Evolutionary conservation across 345 rosid genomes (phyloP).

Genomic region (Salix suchowensis): DNA sequence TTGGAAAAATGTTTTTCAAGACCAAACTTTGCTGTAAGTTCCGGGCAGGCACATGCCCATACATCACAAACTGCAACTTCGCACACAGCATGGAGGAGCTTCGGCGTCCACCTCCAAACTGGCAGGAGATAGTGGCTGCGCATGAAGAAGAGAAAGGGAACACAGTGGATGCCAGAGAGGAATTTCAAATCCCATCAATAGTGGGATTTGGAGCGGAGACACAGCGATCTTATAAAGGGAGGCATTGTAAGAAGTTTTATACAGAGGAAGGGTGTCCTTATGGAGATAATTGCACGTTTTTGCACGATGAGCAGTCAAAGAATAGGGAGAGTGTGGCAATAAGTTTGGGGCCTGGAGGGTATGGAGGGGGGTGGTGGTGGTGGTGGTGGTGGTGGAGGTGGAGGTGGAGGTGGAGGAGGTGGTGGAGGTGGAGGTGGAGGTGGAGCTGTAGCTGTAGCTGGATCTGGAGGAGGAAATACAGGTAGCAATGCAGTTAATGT

Average conservation of each 20-base stretch:
- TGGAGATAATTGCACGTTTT: conserved; percentile 83
- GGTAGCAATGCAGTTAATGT: conserved; percentile 32
- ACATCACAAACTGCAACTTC: conserved; percentile 63
- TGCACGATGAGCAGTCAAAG: conserved; percentile 91
- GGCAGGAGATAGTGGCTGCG: conserved; percentile 74
- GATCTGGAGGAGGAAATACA: conserved; percentile 26
- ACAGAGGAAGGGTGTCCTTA: conserved; percentile 96
- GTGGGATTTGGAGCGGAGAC: conserved; percentile 48
- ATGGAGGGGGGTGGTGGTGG: conserved; percentile 58
- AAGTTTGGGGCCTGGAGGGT: conserved; percentile 90
- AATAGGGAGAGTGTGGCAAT: conserved; percentile 92
- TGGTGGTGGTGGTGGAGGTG: conserved; percentile 15
- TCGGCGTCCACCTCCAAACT: conserved; percentile 66
- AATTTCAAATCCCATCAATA: conserved; percentile 77
- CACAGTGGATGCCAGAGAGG: conserved; percentile 45
- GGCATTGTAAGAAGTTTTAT: conserved; percentile 94
- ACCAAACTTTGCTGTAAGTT: conserved; percentile 83
- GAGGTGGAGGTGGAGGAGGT: not conserved
- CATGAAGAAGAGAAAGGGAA: conserved; percentile 54
- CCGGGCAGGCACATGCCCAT: conserved; percentile 71
- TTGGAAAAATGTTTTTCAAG: conserved; percentile 80
- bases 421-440: conserved; percentile 27
- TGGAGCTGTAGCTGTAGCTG: conserved; percentile 11
- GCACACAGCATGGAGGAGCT: conserved; percentile 92
- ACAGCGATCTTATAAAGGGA: conserved; percentile 70